Conservation (phyloP, 2,329 filamentous ascomycete species). For the Hypoxylon sp. region DNA sequence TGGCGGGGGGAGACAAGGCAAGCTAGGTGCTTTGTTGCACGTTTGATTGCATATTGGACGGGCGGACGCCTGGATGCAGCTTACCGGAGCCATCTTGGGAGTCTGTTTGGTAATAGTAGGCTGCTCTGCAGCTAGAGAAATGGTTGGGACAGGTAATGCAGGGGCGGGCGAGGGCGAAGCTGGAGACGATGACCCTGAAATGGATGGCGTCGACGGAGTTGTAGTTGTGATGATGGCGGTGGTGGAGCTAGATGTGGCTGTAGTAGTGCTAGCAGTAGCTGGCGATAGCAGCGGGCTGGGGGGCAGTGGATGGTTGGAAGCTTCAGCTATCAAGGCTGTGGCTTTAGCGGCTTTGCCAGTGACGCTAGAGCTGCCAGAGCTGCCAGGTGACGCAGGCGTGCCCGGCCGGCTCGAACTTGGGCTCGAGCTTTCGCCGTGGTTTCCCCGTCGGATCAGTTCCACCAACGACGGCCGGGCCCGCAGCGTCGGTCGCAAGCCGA, state of each 20-base stretch:
- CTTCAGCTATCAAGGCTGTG: slow-evolving; percentile 42
- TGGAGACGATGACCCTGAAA: slow-evolving; percentile 52
- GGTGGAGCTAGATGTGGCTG: slow-evolving; percentile 48
- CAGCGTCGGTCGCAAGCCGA: slow-evolving; percentile 65
- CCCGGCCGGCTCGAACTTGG: slow-evolving; percentile 43
- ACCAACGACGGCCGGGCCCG: slow-evolving; percentile 69
- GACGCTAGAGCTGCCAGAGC: slow-evolving; percentile 29
- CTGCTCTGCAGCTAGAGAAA: slow-evolving; percentile 50
- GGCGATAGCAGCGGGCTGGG: slow-evolving; percentile 45
- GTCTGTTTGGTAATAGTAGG: slow-evolving; percentile 50
- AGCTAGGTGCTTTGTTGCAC: slow-evolving; percentile 23
- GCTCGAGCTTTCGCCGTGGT: slow-evolving; percentile 48
- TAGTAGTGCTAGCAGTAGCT: slow-evolving; percentile 16
- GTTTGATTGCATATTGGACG: slow-evolving; percentile 33
- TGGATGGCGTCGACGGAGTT: slow-evolving; percentile 37
- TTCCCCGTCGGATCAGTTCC: slow-evolving; percentile 61
- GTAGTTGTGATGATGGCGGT: slow-evolving; percentile 22
- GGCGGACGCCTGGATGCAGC: slow-evolving; percentile 51
- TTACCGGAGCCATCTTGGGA: slow-evolving; percentile 71
- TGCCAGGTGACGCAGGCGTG: slow-evolving; percentile 49
- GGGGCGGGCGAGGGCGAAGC: slow-evolving; percentile 54
- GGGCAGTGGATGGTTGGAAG: slow-evolving; percentile 51
- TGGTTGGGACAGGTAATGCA: slow-evolving; percentile 48
- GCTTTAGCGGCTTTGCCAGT: slow-evolving; percentile 33
- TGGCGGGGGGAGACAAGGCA: neutral